Conservation (phyloP, 495 filamentous ascomycete genomes). For the Astrocystis sublimbata region DNA sequence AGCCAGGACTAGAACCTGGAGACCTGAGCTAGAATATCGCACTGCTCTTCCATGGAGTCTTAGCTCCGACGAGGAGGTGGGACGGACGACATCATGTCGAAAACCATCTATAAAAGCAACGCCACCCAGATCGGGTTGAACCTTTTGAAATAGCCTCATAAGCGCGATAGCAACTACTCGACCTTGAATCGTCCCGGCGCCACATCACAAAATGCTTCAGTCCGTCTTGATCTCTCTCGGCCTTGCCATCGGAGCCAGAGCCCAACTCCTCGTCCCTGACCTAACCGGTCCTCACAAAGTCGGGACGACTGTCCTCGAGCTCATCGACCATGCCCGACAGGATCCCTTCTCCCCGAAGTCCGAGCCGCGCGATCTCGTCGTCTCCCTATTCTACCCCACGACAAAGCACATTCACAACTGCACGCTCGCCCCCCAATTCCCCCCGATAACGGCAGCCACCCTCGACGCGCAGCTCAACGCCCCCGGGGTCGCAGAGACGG, state of each 20-base stretch:
- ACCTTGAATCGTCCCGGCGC: neutral
- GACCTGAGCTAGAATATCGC: too few relatives aligned
- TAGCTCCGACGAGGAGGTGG: too few relatives aligned
- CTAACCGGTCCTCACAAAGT: constrained; percentile 17
- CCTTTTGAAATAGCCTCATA: too few relatives aligned
- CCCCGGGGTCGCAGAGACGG: constrained; percentile 3
- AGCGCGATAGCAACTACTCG: neutral
- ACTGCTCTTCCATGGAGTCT: too few relatives aligned
- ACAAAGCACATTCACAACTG: constrained; percentile 11
- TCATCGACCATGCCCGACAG: constrained; percentile 34
- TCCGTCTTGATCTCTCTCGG: constrained; percentile 6
- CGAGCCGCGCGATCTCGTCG: constrained; percentile 35
- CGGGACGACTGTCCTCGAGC: constrained; percentile 25
- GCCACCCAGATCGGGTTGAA: too few relatives aligned
- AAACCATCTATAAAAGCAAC: neutral
- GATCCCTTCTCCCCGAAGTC: constrained; percentile 37
- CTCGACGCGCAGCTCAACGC: constrained; percentile 6
- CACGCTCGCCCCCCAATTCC: constrained; percentile 27
- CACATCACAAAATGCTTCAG: constrained; percentile 8
- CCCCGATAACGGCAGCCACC: constrained; percentile 18
- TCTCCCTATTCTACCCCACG: constrained; percentile 41
- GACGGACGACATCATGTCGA: too few relatives aligned
- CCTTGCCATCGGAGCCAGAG: constrained; percentile 3
- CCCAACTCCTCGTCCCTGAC: neutral
- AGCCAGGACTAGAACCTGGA: too few relatives aligned